These are phyloP conservation scores for Leishmania braziliensis DNA, from an alignment of 208 protist species.

Conservation along the genomic window DNA sequence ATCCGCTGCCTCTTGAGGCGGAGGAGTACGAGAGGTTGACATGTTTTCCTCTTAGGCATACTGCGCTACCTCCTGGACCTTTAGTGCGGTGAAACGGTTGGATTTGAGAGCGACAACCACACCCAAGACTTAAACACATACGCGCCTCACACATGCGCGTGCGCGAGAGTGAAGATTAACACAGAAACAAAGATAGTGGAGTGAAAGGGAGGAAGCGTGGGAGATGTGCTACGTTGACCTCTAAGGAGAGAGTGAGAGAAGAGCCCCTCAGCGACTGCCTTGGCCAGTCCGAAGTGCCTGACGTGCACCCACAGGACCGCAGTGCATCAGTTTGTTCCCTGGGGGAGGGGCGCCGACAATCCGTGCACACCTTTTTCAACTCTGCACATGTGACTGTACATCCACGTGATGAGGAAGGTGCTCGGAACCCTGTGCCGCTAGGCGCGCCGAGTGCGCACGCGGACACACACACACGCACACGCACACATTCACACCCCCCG, in stretches of 20 bases:
- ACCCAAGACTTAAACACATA: not conserved
- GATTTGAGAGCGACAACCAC: not conserved
- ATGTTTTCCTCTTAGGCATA: not conserved
- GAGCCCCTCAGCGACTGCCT: not conserved
- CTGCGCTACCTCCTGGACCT: not conserved
- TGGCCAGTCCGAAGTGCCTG: not conserved
- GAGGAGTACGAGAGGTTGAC: not conserved
- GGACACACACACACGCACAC: too few relatives aligned
- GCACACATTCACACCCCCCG: not conserved
- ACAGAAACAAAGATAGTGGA: not conserved
- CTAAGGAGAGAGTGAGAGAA: not conserved
- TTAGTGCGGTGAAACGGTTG: not conserved
- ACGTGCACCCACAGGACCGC: not conserved
- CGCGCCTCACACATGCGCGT: not conserved
- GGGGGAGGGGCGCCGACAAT: not conserved
- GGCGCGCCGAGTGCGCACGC: not conserved
- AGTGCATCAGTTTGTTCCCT: not conserved
- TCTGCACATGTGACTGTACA: not conserved
- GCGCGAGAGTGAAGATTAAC: not conserved
- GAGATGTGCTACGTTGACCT: not conserved
- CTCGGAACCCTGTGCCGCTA: not conserved
- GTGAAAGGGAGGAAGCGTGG: not conserved
- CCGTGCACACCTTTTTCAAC: not conserved
- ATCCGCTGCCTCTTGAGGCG: not conserved
- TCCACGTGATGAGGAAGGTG: not conserved